Base-by-base conservation (phyloP, 176 grass and related monocot genomes). In the Saccharum officinarum region DNA sequence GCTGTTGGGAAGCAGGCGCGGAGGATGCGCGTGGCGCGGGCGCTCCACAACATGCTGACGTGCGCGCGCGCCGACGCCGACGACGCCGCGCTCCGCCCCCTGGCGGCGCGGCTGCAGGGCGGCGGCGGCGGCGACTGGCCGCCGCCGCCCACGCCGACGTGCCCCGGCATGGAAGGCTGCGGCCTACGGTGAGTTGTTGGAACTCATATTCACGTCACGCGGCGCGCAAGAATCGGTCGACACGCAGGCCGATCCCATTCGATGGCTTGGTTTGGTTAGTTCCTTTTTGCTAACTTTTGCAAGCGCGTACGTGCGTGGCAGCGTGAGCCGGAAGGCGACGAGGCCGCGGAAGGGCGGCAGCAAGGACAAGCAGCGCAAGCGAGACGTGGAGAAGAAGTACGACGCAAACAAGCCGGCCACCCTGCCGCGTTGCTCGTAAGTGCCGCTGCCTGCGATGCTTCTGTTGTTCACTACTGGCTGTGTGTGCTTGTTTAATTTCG, bases 381-480 rank as follows among this genome's bases (percentile, higher is more conserved):
- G 83, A 57, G 86, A 85, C 11, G 81, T 76, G 1, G 62, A 76
- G 15, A 38, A 69, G 42, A 38, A 75, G 42, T 38, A 42, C 54
- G 81, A 31, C 17, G 66, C 85, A 23, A 61, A 82, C 80, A 93
- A 64, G 88, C 91, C 67, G 84, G 81, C 82, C 5, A 45, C 57
- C 1, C 77, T 84, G 81, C 91, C 91, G 38, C 72, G 73, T 20
- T 93, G 91, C 91, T 93, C 88, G 91, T 93, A 85, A 93, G 91
- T 75, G 0, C 20, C 14, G 1, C 1, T 1, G 2, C 71, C 9
- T 62, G 59, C 22, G 0, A 22, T 23, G 57, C 5, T 25, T 20
- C 10, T 42, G 20, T 71, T 40, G 10, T 5, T 18, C 17, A n/a
- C 37, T 23, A 0, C 10, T 26, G 39, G 69, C 46, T 50, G 4